These are phyloP conservation scores for Thielaviopsis populi DNA, from an alignment of 2,329 filamentous ascomycete species.

Conservation along the genomic window DNA sequence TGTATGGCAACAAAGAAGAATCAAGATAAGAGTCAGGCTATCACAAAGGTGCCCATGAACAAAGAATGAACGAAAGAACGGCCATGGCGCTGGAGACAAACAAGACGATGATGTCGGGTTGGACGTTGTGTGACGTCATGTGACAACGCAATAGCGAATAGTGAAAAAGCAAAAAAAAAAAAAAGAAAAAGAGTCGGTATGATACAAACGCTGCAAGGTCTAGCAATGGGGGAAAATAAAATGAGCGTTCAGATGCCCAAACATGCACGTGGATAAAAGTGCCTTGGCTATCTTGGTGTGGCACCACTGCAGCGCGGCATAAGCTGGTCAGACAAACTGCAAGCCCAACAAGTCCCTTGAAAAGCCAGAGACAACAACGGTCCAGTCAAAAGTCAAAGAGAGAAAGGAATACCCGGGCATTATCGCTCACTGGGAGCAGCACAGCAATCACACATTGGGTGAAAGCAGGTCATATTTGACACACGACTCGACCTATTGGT, in stretches of 20 bases:
- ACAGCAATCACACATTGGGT: constrained; percentile 54
- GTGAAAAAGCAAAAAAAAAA: neutral
- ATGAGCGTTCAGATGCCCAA: neutral
- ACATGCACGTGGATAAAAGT: neutral
- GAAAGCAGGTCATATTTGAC: constrained; percentile 83
- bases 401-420: neutral
- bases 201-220: neutral
- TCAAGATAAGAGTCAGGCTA: neutral
- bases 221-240: neutral
- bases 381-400: neutral
- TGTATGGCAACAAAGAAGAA: neutral
- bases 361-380: neutral
- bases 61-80: neutral
- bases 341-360: no score
- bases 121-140: neutral
- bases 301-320: neutral
- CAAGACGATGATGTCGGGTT: neutral
- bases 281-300: neutral
- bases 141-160: neutral
- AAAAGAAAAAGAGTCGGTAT: neutral
- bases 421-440: neutral
- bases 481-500: constrained; percentile 57
- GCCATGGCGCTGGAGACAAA: neutral
- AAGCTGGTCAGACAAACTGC: neutral
- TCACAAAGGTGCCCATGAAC: neutral